phyloP scores from a whole-genome alignment of 148 eudicot species.

The Gaultheria prostrata region DNA sequence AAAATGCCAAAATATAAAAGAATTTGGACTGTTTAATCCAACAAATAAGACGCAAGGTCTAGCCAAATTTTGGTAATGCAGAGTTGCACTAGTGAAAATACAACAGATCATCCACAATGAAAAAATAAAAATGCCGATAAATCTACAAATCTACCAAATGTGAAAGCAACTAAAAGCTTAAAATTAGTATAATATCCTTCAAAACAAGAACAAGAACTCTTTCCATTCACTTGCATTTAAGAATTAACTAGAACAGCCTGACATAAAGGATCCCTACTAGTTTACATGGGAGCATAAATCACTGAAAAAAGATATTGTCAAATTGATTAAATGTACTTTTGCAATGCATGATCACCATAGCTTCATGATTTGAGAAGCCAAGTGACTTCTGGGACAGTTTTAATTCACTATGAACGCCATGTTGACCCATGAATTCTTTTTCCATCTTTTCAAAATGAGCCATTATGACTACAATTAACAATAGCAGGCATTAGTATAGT shows the following conservation, averaged over 20 bases:
- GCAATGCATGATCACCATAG: background rate
- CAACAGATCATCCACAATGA: background rate
- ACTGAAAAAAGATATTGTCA: background rate
- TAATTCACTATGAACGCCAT: background rate
- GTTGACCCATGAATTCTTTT: background rate
- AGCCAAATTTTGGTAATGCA: background rate
- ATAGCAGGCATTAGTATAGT: background rate
- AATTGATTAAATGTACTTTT: background rate
- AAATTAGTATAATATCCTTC: background rate
- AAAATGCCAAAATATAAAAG: background rate
- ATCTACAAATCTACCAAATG: background rate
- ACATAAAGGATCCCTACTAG: background rate
- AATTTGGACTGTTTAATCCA: background rate
- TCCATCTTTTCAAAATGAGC: background rate
- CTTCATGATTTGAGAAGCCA: background rate
- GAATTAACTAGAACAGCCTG: background rate
- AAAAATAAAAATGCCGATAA: background rate
- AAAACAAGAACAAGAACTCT: background rate
- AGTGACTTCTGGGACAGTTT: background rate
- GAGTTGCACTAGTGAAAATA: background rate
- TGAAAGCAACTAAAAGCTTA: background rate
- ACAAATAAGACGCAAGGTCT: background rate
- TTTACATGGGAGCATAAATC: background rate
- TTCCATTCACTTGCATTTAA: background rate
- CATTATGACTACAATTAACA: background rate